Evolutionary conservation across 257 asterid genomes (phyloP), one percentile per base, ranked within the genome.

Genomic region (Fraxinus americana): DNA sequence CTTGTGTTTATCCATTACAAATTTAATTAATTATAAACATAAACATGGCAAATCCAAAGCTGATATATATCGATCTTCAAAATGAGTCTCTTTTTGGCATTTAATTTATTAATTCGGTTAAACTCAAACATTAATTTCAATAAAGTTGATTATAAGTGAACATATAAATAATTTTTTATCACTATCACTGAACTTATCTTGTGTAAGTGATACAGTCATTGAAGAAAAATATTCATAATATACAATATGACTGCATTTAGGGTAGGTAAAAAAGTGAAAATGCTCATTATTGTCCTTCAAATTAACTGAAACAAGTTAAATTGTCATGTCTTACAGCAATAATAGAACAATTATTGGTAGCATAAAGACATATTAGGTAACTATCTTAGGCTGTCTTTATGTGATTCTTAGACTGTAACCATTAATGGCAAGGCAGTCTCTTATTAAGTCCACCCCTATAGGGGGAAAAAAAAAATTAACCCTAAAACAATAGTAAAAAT

Each of bases 301-400:
- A 74, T 75, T 75, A 73, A 41, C 70, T 35, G 76, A 71, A 67
- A 39, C 48, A 23, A 48, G 72, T 59, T 70, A 75, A 78, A 50
- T 1, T 39, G 74, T 70, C 79, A n/a, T 52, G 71, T 76, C 25
- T 76, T 21, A 39, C 67, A 57, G 72, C 74, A 71, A 74, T 81
- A 45, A 71, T 75, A 35, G 76, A 43, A 35, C 79, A 75, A 84
- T 84, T 67, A 81, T 84, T 78, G 82, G 71, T 27, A 23, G 69
- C 36, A 63, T 61, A 61, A 21, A 61, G 30, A 14, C 65, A 54
- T 7, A 54, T 48, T 57, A 57, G 27, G 27, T 21, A 21, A 8
- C 75, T 16, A 75, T 73, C 66, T n/a, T 78, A 74, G 54, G 79
- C 36, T 78, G 39, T 84, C 81, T 81, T 78, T 75, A 21, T 81